phyloP scores from a whole-genome alignment of 2,329 filamentous ascomycete species.

The Colletotrichum melonis region DNA sequence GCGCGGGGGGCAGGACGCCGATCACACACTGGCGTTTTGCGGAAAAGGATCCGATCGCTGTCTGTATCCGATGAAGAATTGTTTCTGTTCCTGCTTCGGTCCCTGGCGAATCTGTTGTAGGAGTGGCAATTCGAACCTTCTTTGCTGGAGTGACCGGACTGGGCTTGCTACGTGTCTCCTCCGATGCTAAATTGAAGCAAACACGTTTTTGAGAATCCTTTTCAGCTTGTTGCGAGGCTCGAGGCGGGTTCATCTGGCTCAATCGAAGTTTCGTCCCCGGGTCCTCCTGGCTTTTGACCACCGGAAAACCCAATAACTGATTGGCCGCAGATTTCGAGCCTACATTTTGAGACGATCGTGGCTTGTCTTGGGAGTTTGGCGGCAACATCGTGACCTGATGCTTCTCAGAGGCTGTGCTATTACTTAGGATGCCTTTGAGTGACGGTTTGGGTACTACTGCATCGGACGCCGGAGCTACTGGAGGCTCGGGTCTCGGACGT shows the following conservation, averaged over 20 bases:
- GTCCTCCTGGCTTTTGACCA: constrained; percentile 82
- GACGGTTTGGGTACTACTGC: not conserved
- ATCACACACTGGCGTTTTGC: constrained; percentile 45
- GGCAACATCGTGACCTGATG: constrained; percentile 7
- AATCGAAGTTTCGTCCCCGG: constrained; percentile 71
- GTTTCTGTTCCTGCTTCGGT: constrained; percentile 21
- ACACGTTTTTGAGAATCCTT: constrained; percentile 46
- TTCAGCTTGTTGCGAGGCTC: constrained; percentile 10
- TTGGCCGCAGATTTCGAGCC: constrained; percentile 43
- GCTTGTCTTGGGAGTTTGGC: constrained; percentile 5
- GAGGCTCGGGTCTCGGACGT: not conserved
- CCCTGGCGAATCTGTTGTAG: constrained; percentile 30
- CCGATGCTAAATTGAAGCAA: constrained; percentile 43
- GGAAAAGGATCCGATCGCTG: constrained; percentile 17
- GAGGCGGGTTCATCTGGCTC: constrained; percentile 62
- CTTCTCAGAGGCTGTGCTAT: not conserved
- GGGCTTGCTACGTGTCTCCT: constrained; percentile 22
- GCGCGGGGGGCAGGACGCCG: constrained; percentile 46
- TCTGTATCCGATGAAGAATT: constrained; percentile 1
- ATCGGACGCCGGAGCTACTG: not conserved
- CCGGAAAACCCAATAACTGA: constrained; percentile 70
- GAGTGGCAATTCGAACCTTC: constrained; percentile 19
- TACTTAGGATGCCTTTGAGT: not conserved
- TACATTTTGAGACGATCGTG: constrained; percentile 19
- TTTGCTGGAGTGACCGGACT: constrained; percentile 24